Conservation (phyloP, 129 eudicot genomes). For the Flaveria linearis region DNA sequence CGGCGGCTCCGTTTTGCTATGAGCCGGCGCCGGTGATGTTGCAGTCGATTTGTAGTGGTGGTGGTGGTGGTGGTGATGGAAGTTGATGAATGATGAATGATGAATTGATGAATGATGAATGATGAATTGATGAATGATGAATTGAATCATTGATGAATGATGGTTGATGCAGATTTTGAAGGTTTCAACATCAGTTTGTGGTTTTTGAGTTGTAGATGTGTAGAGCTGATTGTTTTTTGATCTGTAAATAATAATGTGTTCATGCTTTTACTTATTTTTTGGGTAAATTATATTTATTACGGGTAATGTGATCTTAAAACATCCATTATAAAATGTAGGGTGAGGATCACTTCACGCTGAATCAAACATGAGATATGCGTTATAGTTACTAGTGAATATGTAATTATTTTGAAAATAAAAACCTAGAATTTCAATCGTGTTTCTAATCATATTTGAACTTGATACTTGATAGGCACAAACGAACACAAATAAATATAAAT, state of each 20-base stretch:
- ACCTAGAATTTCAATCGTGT: too few species aligned
- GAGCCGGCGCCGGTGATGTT: constrained; percentile 63
- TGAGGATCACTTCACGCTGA: too few species aligned
- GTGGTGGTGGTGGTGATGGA: constrained; percentile 31
- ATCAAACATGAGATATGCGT: too few species aligned
- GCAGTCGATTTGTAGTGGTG: constrained; percentile 56
- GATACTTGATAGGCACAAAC: too few species aligned
- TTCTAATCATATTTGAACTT: too few species aligned
- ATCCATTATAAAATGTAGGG: too few species aligned
- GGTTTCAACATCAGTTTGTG: constrained; percentile 20
- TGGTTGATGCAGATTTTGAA: constrained; percentile 12
- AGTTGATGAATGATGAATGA: constrained; percentile 31
- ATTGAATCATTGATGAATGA: too few species aligned
- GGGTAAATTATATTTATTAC: not conserved
- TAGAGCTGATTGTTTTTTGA: constrained; percentile 30
- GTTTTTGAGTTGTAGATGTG: constrained; percentile 16
- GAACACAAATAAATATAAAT: too few species aligned
- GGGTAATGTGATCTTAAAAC: too few species aligned
- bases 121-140: not conserved
- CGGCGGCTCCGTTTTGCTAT: constrained; percentile 84
- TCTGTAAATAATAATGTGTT: constrained; percentile 9
- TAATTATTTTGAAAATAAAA: too few species aligned
- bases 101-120: not conserved
- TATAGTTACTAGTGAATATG: too few species aligned
- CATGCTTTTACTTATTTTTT: not conserved